Evolutionary conservation across 2,329 filamentous ascomycete genomes (phyloP).

Genomic region (Colletotrichum paranaense): DNA sequence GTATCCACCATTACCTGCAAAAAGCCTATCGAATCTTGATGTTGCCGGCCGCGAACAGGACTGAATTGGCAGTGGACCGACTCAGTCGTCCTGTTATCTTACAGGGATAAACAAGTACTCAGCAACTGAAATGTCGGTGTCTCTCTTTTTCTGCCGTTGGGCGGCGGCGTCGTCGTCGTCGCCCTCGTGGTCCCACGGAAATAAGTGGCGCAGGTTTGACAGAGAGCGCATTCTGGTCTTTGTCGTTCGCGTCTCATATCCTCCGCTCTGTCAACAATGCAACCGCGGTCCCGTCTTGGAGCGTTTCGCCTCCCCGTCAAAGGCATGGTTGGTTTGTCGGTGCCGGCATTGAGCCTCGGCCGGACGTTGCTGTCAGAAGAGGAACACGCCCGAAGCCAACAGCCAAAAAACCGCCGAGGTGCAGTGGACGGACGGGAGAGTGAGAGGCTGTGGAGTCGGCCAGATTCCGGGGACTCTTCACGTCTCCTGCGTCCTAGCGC

Average conservation of each 20-base stretch:
- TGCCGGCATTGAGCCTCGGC: conserved; percentile 21
- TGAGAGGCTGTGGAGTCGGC: conserved; percentile 24
- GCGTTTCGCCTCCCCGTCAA: conserved; percentile 25
- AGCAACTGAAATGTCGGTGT: conserved; percentile 25
- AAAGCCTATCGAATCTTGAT: not conserved
- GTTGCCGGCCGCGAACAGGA: conserved; percentile 6
- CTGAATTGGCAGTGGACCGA: not conserved
- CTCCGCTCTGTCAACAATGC: conserved; percentile 9
- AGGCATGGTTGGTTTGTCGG: not conserved
- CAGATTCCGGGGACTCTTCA: conserved; percentile 31
- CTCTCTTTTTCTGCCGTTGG: conserved; percentile 12
- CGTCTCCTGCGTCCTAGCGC: conserved; percentile 20
- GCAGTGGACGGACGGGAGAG: not conserved
- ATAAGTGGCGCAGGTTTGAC: not conserved
- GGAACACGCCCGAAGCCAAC: conserved; percentile 5
- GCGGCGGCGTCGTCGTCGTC: not conserved
- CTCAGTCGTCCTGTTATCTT: conserved; percentile 30
- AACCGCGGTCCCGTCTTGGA: not conserved
- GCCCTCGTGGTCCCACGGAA: not conserved
- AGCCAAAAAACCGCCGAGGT: conserved; percentile 3
- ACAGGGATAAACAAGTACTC: conserved; percentile 25
- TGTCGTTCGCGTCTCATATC: conserved; percentile 3
- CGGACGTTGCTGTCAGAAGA: conserved; percentile 27
- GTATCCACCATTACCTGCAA: conserved; percentile 4
- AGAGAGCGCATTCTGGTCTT: not conserved